Percentiles rank a stretch among this genome's conserved stretches.
Evolutionary conservation across 2,329 filamentous ascomycete species (phyloP).

Genomic region (Blastomyces emzantsi): DNA sequence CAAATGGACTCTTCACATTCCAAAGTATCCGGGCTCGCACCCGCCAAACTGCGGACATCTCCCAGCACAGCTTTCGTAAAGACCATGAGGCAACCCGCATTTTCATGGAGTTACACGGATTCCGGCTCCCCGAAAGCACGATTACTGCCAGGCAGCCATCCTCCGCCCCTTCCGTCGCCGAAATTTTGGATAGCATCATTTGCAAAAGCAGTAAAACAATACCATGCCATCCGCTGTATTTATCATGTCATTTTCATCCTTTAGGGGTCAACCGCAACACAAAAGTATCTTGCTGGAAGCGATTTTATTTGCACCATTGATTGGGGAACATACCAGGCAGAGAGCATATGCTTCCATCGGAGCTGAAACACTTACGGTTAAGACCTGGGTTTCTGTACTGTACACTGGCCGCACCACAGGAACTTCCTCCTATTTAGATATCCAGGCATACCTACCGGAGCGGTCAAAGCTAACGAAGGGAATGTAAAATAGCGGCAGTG

Average conservation of each 20-base stretch:
- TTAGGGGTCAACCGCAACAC: too few species aligned
- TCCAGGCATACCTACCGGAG: not conserved
- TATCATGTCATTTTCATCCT: not conserved
- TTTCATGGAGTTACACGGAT: not conserved
- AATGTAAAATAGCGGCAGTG: not conserved
- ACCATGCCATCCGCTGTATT: not conserved
- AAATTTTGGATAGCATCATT: not conserved
- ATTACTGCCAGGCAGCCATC: not conserved
- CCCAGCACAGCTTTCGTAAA: not conserved
- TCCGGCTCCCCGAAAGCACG: not conserved
- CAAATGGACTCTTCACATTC: not conserved
- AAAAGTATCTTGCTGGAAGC: too few species aligned
- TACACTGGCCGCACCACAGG: not conserved
- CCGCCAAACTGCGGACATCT: not conserved
- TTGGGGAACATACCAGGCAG: not conserved
- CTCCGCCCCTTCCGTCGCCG: not conserved
- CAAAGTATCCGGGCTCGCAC: not conserved
- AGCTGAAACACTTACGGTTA: not conserved
- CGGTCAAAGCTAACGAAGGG: not conserved
- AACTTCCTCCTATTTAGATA: not conserved
- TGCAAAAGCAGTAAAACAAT: not conserved
- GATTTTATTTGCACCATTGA: not conserved
- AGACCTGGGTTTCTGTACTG: not conserved
- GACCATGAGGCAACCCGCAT: not conserved
- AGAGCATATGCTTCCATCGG: not conserved